These are phyloP conservation scores for Mycena vitilis DNA, from an alignment of 768 basidiomycete genomes.

Conservation along the genomic window DNA sequence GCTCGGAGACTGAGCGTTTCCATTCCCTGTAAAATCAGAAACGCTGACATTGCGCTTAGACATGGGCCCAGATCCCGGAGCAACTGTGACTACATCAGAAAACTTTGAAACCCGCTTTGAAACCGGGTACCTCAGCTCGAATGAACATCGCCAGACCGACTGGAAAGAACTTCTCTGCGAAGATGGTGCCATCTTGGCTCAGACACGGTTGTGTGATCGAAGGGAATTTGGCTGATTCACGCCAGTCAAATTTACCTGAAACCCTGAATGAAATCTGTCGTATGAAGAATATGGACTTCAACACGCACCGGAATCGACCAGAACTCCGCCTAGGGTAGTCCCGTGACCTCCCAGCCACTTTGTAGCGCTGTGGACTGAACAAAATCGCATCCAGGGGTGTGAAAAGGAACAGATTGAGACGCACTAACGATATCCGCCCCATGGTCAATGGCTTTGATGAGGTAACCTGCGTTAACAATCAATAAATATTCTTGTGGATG, in stretches of 20 bases:
- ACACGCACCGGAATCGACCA: constrained; percentile 52
- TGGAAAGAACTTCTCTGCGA: constrained; percentile 24
- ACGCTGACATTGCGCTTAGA: constrained; percentile 77
- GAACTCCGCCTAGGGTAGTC: constrained; percentile 63
- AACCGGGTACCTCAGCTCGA: constrained; percentile 12
- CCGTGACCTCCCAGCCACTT: constrained; percentile 71
- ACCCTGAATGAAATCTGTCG: neutral
- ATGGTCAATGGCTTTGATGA: constrained; percentile 61
- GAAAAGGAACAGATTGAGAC: no score
- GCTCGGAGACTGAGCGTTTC: neutral
- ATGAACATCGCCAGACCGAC: constrained; percentile 21
- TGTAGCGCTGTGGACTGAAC: constrained; percentile 62
- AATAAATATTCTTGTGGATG: no score
- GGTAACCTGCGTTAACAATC: constrained; percentile 44
- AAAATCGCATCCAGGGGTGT: neutral
- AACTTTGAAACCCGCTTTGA: neutral
- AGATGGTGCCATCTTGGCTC: constrained; percentile 17
- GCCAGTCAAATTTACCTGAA: constrained; percentile 68
- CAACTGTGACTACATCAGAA: constrained; percentile 44
- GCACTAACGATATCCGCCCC: constrained; percentile 57
- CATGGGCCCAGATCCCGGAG: constrained; percentile 75
- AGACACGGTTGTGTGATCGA: constrained; percentile 57
- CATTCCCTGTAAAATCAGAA: constrained; percentile 71
- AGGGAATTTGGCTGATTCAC: constrained; percentile 57
- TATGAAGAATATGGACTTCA: neutral